Base-by-base conservation (phyloP, 169 alveolate species). In the Eimeria praecox region DNA sequence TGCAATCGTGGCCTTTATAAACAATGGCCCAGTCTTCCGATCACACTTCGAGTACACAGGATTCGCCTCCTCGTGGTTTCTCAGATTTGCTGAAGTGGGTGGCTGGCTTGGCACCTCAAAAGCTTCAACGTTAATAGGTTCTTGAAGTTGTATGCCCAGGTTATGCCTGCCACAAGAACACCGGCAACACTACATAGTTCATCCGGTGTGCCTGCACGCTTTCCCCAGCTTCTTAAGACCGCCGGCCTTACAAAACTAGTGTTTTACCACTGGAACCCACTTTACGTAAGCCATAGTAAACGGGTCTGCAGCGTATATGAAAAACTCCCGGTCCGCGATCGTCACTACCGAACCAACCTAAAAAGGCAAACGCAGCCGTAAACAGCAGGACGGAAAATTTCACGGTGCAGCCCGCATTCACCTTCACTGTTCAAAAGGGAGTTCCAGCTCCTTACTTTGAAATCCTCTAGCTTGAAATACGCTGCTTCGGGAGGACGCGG, bases 291-390 rank as follows among this genome's bases (percentile, higher is more conserved):
- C 49, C 46, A 35, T 83, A 16, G 91, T 83, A 54, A 83, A 83
- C 12, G 91, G 52, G 54, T 83, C 91, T 12, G 91, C 91, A 33
- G 77, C 91, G 44, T 83, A 83, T 83, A 83, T 83, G 75, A 54
- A 83, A 54, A 83, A 83, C 6, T 83, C 91, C 73, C 91, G 91
- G 66, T 83, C 91, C 91, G 91, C 91, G 14, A 83, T 54, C 22
- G 54, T 54, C 44, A 83, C 73, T 8, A 54, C 91, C 46, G 91
- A 83, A 24, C 91, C 91, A 83, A 83, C 91, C 91, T 83, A 33
- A 52, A 9, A 35, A 2, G 1, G 44, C 69, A 83, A 22, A 44
- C 18, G 44, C 24, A 2, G 56, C 56, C 66, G 35, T 35, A 49
- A 30, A 33, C 44, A 33, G 33, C 16, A 33, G 38, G 8, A 83